Base-by-base conservation (phyloP, 2,329 filamentous ascomycete species). In the Ceratocystis lukuohia region DNA sequence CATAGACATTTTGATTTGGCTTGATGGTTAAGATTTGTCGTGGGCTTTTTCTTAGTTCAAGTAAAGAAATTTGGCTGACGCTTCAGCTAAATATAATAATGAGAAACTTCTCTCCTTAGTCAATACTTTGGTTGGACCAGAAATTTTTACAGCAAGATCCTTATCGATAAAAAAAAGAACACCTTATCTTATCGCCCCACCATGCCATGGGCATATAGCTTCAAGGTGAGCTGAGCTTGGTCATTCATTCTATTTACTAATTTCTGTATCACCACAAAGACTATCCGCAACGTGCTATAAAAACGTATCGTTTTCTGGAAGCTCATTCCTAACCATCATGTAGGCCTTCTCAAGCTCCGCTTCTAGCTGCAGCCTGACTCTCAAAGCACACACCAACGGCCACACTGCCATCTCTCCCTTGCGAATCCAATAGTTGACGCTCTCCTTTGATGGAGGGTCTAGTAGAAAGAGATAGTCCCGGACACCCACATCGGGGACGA, bases 341-440 rank as follows among this genome's bases (percentile, higher is more conserved):
- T 96, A 96, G 0, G 89, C 88, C 61, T 86, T 80, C 74, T 96
- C 92, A 10, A 97, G 79, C 73, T 96, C 91, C 66, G 91, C 87
- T 75, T 97, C 93, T 6, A 97, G 82, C 3, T 87, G 88, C 74
- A 90, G 94, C 5, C 93, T 80, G 5, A 96, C 86, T 71, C 88
- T 87, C 69, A 97, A 76, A 15, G 91, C 90, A 41, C 86, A 86
- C 2, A 96, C 84, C 1, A 91, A 89, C 0, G 92, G 93, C 92
- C 93, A 97, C 0, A 96, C 91, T 70, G 89, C 92, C 69, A 86
- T 79, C 76, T 97, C 93, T 1, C 93, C 93, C 65, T 88, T 82
- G 41, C 86, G 75, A 65, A 95, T 91, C 93, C 92, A 96, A 71
- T 93, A 88, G 67, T 90, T 85, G 2, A 96, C 77, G 7, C 84